Evolutionary conservation across 2,329 filamentous ascomycete genomes (phyloP), one percentile per base, ranked within the genome.

Genomic region (Penicillium hesseltinei): DNA sequence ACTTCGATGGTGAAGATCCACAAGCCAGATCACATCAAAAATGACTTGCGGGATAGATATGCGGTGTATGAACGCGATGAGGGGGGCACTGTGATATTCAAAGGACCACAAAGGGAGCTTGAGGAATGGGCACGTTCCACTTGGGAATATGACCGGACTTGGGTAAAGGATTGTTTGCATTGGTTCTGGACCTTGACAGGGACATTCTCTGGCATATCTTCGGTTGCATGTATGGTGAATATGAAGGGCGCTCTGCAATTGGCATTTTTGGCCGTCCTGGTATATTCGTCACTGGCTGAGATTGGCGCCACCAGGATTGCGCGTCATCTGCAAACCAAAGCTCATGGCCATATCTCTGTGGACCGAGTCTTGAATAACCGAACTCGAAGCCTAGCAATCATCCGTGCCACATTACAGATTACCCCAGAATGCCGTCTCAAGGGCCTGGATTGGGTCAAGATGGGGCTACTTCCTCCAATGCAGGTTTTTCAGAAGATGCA

Each of bases 191-290:
- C 68, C 38, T 35, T 61, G 2, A 68, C 64, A 0, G 70, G 70
- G 3, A 66, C 69, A 2, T 25, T 71, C 21, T 65, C 66, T 3
- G 69, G 66, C 0, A 62, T 70, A 3, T 58, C 63, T 4, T 72
- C 69, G 1, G 63, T 71, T n/a, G 69, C 70, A 9, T 72, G 69
- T 51, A 72, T 72, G 70, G 70, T 72, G 19, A 73, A 73, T 35
- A 73, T 73, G 70, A 61, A 61, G 8, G 67, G 70, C 4, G 61
- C 62, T 29, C 60, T 71, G 58, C 70, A 73, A 43, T 58, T 73
- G 11, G 69, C 56, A 1, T 72, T 72, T 36, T 54, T 73, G 5
- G 70, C 46, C 1, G 59, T 70, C 2, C 39, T 73, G 29, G 51
- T 68, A 13, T 72, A 50, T n/a, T 39, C 35, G 2, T 50, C 47